phyloP scores from a whole-genome alignment of 768 basidiomycete genomes.

The Tephrocybe rancida region DNA sequence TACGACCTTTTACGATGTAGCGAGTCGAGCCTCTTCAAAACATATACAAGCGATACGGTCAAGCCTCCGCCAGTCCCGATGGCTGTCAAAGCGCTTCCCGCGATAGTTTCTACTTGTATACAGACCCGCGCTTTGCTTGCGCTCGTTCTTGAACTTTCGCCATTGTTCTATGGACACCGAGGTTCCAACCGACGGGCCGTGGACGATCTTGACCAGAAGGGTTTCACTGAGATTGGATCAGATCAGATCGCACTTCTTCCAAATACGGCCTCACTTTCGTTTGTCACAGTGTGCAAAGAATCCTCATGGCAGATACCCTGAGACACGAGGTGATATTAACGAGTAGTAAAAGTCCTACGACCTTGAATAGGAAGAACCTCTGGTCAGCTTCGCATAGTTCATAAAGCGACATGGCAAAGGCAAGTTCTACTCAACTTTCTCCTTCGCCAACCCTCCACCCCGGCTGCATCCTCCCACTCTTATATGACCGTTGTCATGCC shows the following conservation, averaged over 20 bases:
- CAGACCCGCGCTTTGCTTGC: too few relatives aligned
- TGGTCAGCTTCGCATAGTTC: constrained; percentile 14
- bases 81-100: too few relatives aligned
- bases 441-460: neutral
- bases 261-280: constrained; percentile 1
- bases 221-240: constrained; percentile 8
- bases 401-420: constrained; percentile 21
- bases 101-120: too few relatives aligned
- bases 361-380: constrained; percentile 23
- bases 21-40: neutral
- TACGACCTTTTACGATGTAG: too few relatives aligned
- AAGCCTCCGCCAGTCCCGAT: too few relatives aligned
- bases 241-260: constrained; percentile 18
- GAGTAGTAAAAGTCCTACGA: constrained; percentile 22
- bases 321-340: constrained; percentile 33
- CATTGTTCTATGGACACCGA: neutral
- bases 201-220: neutral
- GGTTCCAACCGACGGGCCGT: neutral
- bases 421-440: constrained; percentile 1
- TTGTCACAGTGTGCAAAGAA: constrained; percentile 15
- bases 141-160: too few relatives aligned
- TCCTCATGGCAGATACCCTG: constrained; percentile 32
- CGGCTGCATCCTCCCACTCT: neutral
- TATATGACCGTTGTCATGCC: constrained; percentile 26
- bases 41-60: too few relatives aligned